Conservation (phyloP, 352 stramenopile species). For the Phytophthora aleatoria region DNA sequence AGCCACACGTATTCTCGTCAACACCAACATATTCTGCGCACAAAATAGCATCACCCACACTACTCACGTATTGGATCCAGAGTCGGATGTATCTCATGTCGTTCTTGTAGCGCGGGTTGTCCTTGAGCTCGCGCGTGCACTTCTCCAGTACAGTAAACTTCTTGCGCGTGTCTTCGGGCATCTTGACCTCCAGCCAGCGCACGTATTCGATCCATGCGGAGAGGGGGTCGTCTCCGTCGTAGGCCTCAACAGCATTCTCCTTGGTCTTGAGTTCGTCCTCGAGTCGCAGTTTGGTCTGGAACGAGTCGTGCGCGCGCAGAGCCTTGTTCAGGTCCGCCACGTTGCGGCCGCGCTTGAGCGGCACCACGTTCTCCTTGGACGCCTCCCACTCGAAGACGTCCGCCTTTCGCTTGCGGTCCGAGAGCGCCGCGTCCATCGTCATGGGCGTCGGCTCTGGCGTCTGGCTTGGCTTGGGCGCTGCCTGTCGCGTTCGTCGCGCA, state of each 20-base stretch:
- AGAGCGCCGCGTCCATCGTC: constrained; percentile 20
- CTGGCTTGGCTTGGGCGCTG: constrained; percentile 7
- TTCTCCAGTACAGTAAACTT: constrained; percentile 79
- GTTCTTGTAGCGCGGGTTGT: constrained; percentile 66
- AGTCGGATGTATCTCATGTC: constrained; percentile 82
- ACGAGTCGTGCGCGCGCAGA: constrained; percentile 64
- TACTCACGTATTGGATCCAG: constrained; percentile 90
- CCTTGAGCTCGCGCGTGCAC: constrained; percentile 74
- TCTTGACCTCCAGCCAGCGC: constrained; percentile 79
- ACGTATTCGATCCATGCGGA: constrained; percentile 75
- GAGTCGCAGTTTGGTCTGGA: constrained; percentile 62
- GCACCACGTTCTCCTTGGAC: constrained; percentile 90
- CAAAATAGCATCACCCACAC: background rate
- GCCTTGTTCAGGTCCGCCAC: constrained; percentile 80
- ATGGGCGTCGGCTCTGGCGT: constrained; percentile 5
- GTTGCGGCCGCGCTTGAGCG: constrained; percentile 78
- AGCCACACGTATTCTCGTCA: constrained; percentile 8
- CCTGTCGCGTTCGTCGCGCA: constrained; percentile 35
- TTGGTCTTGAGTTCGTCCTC: constrained; percentile 58
- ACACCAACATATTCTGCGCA: background rate
- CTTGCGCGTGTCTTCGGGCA: constrained; percentile 84
- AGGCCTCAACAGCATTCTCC: constrained; percentile 51
- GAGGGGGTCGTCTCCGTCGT: constrained; percentile 71
- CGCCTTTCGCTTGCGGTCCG: constrained; percentile 38
- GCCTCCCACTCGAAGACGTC: constrained; percentile 83